These are phyloP conservation scores for Fusarium virguliforme DNA, from an alignment of 2,329 filamentous ascomycete genomes.

Conservation along the genomic window DNA sequence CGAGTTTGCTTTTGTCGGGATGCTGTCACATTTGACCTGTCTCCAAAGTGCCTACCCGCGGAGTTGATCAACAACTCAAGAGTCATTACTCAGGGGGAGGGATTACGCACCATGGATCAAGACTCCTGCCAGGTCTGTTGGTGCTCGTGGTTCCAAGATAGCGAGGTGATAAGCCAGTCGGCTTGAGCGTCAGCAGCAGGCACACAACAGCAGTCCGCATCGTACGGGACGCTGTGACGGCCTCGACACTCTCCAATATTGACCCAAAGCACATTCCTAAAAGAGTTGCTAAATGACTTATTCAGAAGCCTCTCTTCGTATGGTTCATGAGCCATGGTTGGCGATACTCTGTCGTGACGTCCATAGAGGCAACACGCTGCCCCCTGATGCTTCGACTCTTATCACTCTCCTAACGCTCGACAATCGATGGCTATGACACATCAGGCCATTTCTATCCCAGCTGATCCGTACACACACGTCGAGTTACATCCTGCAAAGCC, in stretches of 20 bases:
- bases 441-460: constrained; percentile 1
- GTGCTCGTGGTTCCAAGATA: not conserved
- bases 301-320: not conserved
- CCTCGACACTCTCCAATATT: not conserved
- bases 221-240: not conserved
- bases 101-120: constrained; percentile 8
- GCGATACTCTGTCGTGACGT: not conserved
- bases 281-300: not conserved
- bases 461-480: not conserved
- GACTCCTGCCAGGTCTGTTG: not conserved
- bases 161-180: constrained; percentile 3
- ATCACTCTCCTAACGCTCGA: not conserved
- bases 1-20: not conserved
- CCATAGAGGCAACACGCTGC: not conserved
- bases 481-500: not conserved
- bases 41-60: not conserved
- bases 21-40: not conserved
- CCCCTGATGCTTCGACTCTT: not conserved
- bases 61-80: not conserved
- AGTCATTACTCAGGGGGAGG: not conserved
- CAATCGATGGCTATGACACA: constrained; percentile 3
- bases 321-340: not conserved
- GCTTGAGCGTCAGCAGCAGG: not conserved
- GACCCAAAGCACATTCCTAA: not conserved
- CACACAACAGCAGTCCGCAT: constrained; percentile 3